Evolutionary conservation across 495 filamentous ascomycete species (phyloP).

Genomic region (Aspergillus panamensis): DNA sequence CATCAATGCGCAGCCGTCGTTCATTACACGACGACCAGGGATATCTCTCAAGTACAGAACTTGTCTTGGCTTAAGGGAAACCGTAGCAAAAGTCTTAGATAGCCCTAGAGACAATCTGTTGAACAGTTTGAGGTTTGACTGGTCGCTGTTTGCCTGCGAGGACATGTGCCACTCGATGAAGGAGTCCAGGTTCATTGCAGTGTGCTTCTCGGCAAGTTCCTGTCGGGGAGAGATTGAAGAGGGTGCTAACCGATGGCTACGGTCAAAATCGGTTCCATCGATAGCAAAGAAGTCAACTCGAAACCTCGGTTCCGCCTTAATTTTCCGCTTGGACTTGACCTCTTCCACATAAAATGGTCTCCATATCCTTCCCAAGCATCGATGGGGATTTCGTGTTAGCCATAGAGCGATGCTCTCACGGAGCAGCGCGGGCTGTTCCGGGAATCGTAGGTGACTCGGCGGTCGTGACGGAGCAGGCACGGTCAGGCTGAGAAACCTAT

Average conservation of each 20-base stretch:
- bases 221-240: constrained; percentile 11
- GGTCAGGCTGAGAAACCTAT: constrained; percentile 44
- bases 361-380: constrained; percentile 45
- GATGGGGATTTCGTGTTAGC: constrained; percentile 41
- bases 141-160: constrained; percentile 32
- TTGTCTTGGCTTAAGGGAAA: constrained; percentile 41
- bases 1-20: constrained; percentile 75
- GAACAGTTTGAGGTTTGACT: constrained; percentile 52
- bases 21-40: constrained; percentile 57
- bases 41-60: constrained; percentile 35
- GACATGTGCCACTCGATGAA: constrained; percentile 55
- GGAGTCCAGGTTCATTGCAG: constrained; percentile 36
- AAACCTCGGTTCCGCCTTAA: constrained; percentile 29
- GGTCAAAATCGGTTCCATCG: constrained; percentile 42
- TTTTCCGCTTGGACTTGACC: constrained; percentile 36
- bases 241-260: not conserved
- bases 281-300: constrained; percentile 54
- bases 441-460: constrained; percentile 31
- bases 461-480: constrained; percentile 38
- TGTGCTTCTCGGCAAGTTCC: constrained; percentile 26
- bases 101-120: constrained; percentile 42
- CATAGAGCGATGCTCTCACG: constrained; percentile 39
- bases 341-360: constrained; percentile 47
- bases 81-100: constrained; percentile 47
- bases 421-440: constrained; percentile 26